Evolutionary conservation across 495 filamentous ascomycete genomes (phyloP), one percentile per base, ranked within the genome.

Genomic region (Geopyxis carbonaria): DNA sequence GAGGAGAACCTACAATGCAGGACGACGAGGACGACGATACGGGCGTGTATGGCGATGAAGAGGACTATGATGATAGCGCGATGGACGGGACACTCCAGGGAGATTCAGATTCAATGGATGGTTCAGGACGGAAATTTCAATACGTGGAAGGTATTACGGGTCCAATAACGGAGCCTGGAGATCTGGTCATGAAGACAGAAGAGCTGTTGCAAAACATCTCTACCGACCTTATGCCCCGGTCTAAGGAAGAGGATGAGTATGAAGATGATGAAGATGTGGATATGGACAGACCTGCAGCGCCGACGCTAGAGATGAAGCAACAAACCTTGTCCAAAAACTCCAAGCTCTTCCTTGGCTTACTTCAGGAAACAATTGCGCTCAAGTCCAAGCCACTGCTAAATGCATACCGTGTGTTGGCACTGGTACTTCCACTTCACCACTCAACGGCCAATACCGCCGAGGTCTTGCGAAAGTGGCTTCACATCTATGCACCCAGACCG

Each of bases 401-500:
- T 43, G 52, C 52, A 1, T 48, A 56, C 34, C 42, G 55, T 19
- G 38, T 55, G 16, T 30, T 40, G 16, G 47, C 46, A 0, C 28
- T 56, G 4, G 22, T 56, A 14, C 42, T 56, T 15, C 51, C 47
- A 1, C 37, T 56, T 2, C 47, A 56, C 25, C 44, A 55, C 22
- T 50, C 52, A 11, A 44, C 39, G 5, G 36, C 51, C n/a, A 51
- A 43, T 13, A 41, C 32, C 11, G 38, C 47, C 13, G 52, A 56
- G 24, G 46, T 53, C 7, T 28, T 55, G n/a, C 47, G 51, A n/a
- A 45, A 45, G 34, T 56, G 47, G 46, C 40, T 56, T 25, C 40
- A 38, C 23, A 43, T 37, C 5, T 44, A 51, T 35, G 40, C 42
- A 11, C 47, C 46, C 22, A 40, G 40, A 20, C 52, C 52, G 4